Base-by-base conservation (phyloP, 2,329 filamentous ascomycete genomes). In the Penicillium sp. region DNA sequence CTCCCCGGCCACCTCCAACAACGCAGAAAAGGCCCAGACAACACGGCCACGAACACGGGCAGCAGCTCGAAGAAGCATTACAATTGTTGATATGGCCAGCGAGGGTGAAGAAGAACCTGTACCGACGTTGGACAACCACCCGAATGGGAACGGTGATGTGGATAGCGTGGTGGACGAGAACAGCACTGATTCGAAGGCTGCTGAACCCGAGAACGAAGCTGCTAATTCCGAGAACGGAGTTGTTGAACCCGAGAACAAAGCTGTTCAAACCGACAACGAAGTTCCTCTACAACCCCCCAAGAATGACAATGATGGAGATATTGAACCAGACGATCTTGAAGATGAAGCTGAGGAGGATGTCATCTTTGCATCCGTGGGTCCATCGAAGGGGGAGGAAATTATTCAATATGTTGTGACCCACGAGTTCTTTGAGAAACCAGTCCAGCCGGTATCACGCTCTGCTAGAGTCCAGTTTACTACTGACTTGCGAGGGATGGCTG, bases 401-500 rank as follows among this genome's bases (percentile, higher is more conserved):
- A 35, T 68, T 9, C 21, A 48, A 4, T 66, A 60, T 19, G 60
- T 71, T 42, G 50, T 21, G 11, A 45, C 21, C 3, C 64, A 69
- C 37, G 44, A 58, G 3, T 68, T 70, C 42, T 57, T 69, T 57
- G 35, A 43, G 1, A 37, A 54, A 16, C 42, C 42, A 4, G 50
- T 54, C n/a, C 60, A 63, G 29, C 61, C 65, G 9, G 64, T 66
- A 1, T 21, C 26, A 8, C 59, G 56, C 4, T 63, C 62, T n/a
- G 59, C 52, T 16, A 57, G 68, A 19, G 51, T 51, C 6, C 54
- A 46, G 7, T 73, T 71, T 14, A 48, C 58, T 6, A 19, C 19
- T 0, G 60, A 69, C 19, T n/a, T 72, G 4, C 57, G 58, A 9
- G 35, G 37, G 1, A 48, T 64, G 42, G 66, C 67, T 9, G 8